Evolutionary conservation across 257 asterid species (phyloP), one percentile per base, ranked within the genome.

Genomic region (Ilex asprella): DNA sequence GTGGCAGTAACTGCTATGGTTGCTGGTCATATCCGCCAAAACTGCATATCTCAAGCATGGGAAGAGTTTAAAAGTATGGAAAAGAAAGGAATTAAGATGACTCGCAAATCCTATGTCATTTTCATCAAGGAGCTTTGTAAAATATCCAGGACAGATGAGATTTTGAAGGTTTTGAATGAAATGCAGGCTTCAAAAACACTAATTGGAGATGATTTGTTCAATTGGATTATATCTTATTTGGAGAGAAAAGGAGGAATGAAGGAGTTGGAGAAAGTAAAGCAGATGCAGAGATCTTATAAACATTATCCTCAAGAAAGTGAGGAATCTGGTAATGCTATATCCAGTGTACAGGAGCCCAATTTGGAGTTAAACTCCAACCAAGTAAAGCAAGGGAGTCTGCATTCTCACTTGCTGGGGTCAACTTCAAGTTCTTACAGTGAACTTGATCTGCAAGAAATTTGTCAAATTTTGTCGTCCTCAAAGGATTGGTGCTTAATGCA

Each of bases 121-220:
- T 81, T 86, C 65, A 43, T 88, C 39, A 86, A 84, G 76, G 96
- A 91, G 75, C 77, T 91, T 29, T 76, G 82, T 63, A 88, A 79
- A 79, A 84, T 77, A 57, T 83, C 85, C 55, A 59, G 58, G 35
- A 73, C 94, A 58, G 86, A 79, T 60, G 95, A 88, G 61, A 66
- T 82, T 50, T 52, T 76, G 69, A 78, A 72, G 68, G 71, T 73
- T 68, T 74, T 91, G 77, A 74, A 77, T 69, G 87, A 81, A 67
- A 76, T 86, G 84, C 70, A 78, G 65, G 77, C 67, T 43, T 64
- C 68, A 46, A 54, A 76, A 64, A 31, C 69, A 52, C 71, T 47
- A 29, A 68, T 77, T 55, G 73, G 72, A 65, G 86, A 87, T 43
- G 69, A 73, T 70, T 61, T 75, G 39, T 69, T 80, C 31, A 72